phyloP scores from a whole-genome alignment of 345 rosid genomes.

The Hibiscus trionum region DNA sequence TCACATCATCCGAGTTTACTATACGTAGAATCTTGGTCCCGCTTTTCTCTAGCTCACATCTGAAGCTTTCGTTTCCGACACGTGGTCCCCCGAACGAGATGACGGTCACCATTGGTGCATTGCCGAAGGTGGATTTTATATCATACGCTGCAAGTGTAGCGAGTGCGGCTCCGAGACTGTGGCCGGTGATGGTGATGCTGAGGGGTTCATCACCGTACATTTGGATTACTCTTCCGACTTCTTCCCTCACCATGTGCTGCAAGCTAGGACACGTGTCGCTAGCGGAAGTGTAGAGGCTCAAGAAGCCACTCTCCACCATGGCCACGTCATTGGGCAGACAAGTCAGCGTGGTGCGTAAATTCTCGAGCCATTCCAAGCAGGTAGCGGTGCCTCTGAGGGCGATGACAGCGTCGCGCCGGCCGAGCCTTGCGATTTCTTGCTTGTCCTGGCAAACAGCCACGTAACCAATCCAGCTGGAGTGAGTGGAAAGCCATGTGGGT shows the following conservation, averaged over 20 bases:
- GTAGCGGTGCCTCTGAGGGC: slow-evolving; percentile 83
- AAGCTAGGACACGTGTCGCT: slow-evolving; percentile 35
- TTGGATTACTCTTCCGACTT: slow-evolving; percentile 42
- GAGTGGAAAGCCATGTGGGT: slow-evolving; percentile 53
- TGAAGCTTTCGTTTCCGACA: slow-evolving; percentile 66
- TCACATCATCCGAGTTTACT: slow-evolving; percentile 75
- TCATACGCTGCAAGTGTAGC: slow-evolving; percentile 73
- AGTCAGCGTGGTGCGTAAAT: slow-evolving; percentile 72
- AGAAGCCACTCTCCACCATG: slow-evolving; percentile 89
- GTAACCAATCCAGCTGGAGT: slow-evolving; percentile 93
- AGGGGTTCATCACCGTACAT: slow-evolving; percentile 63
- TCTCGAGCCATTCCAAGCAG: slow-evolving; percentile 89
- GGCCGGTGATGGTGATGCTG: slow-evolving; percentile 84
- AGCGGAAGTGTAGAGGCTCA: slow-evolving; percentile 67
- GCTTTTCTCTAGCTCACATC: slow-evolving; percentile 48
- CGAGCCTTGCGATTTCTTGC: slow-evolving; percentile 66
- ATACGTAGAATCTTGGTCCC: slow-evolving; percentile 71
- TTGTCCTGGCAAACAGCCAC: slow-evolving; percentile 78
- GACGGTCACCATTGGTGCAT: slow-evolving; percentile 62
- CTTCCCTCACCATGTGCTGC: slow-evolving; percentile 51
- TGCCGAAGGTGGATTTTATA: slow-evolving; percentile 42
- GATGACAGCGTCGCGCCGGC: slow-evolving; percentile 78
- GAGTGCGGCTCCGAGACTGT: slow-evolving; percentile 85
- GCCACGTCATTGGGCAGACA: slow-evolving; percentile 35
- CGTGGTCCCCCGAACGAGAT: slow-evolving; percentile 92